Evolutionary conservation across 768 basidiomycete genomes (phyloP), one percentile per base, ranked within the genome.

Genomic region (Guyanaporus albipodus): DNA sequence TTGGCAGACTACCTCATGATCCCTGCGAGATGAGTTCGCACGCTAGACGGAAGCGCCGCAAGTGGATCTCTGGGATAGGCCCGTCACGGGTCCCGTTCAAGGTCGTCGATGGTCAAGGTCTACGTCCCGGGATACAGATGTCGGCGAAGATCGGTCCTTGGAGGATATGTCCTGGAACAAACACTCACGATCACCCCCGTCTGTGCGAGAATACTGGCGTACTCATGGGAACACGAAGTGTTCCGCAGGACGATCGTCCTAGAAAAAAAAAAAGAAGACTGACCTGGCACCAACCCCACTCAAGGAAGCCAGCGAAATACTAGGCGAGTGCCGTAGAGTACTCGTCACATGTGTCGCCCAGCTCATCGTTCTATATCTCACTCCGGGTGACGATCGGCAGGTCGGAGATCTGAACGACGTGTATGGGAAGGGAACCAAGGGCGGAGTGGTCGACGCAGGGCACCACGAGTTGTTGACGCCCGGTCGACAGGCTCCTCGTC

Each of bases 21-120:
- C 22, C 42, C 27, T 8, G 50, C 36, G 27, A 47, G n/a, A n/a
- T 27, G 10, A 46, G 22, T 17, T 41, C 43, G 17, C 52, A 53
- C 14, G 50, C 46, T 1, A 43, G 50, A 5, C 33, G 6, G 12
- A 52, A 46, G 8, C 18, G 26, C 8, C 5, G 29, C 2, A 53
- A n/a, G 19, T 38, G 29, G 22, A 4, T 1, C 1, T 24, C 40
- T 8, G 40, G 28, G 17, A 48, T 54, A n/a, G n/a, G 33, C 38
- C 51, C 15, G 45, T 54, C 11, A 42, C 50, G 23, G n/a, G n/a
- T n/a, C n/a, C 8, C 19, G 18, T 0, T 32, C 46, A 39, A 55
- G 55, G 42, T 58, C 44, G 17, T 48, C 56, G 34, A 58, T 33
- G 12, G 45, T 35, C 21, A n/a, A 15, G 1, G 57, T 55, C 7